These are phyloP conservation scores for Aspergillus neoniger DNA, from an alignment of 2,329 filamentous ascomycete genomes.

Conservation along the genomic window DNA sequence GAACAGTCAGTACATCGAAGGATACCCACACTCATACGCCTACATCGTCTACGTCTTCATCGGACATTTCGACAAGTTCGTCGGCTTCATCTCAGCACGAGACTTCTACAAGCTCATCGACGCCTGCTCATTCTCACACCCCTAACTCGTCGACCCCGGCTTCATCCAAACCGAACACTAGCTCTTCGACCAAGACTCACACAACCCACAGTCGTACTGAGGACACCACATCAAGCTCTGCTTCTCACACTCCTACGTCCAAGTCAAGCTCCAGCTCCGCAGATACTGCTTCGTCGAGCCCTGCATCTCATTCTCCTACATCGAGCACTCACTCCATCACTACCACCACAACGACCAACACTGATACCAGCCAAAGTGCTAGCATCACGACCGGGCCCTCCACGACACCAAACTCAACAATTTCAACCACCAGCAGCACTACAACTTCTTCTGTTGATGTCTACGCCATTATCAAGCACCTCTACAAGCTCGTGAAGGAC, in stretches of 20 bases:
- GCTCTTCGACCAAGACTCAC: background rate
- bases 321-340: background rate
- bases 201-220: background rate
- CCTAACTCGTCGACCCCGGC: background rate
- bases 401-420: background rate
- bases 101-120: background rate
- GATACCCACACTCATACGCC: background rate
- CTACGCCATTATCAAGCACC: background rate
- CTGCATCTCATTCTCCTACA: background rate
- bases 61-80: background rate
- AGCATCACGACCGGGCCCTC: background rate
- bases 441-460: background rate
- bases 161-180: background rate
- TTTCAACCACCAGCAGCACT: background rate
- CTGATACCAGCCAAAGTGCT: background rate
- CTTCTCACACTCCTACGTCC: background rate
- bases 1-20: background rate
- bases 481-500: conserved; percentile 2
- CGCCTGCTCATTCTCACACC: background rate
- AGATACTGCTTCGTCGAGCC: background rate
- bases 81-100: background rate
- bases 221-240: background rate
- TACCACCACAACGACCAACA: background rate
- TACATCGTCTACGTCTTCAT: background rate
- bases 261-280: background rate